Base-by-base conservation (phyloP, 176 grass and related monocot species). In the Aegilops sharonensis region DNA sequence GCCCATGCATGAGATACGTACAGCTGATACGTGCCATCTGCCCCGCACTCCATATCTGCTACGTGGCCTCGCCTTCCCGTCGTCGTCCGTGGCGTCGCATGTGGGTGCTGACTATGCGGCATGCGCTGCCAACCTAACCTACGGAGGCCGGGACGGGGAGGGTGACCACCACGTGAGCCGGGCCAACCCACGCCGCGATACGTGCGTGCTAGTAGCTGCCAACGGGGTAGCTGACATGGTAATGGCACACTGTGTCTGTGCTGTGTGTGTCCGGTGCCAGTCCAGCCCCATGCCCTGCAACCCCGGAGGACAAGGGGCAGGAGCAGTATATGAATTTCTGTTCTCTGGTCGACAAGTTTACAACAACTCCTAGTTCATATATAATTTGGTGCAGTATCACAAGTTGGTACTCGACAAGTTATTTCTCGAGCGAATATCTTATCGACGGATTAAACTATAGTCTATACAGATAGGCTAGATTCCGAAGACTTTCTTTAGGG, bases 151-250 rank as follows among this genome's bases (percentile, higher is more conserved):
- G 5, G 50, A 54, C 34, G 45, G 45, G 45, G 45, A 35, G 36
- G 77, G 45, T 63, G 77, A 40, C 57, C 21, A 79, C 78, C 78
- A 63, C 77, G 77, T 9, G 56, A 62, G 56, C 34, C 50, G 50
- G 18, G 50, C 48, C 48, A 52, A 52, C 14, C 48, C 48, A 17
- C 48, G 48, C 50, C 35, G 20, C 36, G 20, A 21, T 42, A 10
- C 42, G 42, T 45, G 42, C 42, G 11, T 45, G 42, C 42, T 45
- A 45, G 70, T 43, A 43, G 70, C 37, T 3, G 54, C 54, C 54
- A 61, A 37, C 31, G 2, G 11, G 8, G 76, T 8, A 9, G 31
- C 10, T 39, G 76, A 37, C 52, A 61, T 24, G 21, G 76, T 36
- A 24, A 61, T 24, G 54, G 32, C 54, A 35, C 75, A 12, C 42